These are phyloP conservation scores for Cordyceps pruinosa DNA, from an alignment of 2,329 filamentous ascomycete genomes.

Conservation along the genomic window DNA sequence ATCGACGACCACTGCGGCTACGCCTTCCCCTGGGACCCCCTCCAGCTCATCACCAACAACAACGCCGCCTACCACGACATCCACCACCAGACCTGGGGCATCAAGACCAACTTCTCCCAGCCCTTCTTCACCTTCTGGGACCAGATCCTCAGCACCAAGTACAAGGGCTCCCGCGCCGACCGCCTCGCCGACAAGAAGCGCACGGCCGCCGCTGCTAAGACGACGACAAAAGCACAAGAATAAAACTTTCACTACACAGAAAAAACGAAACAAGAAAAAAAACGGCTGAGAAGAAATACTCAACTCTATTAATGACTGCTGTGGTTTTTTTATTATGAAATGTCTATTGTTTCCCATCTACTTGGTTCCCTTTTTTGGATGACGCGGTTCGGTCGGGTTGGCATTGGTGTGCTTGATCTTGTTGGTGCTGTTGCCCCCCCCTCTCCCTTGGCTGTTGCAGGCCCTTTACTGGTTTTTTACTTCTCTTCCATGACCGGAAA, in stretches of 20 bases:
- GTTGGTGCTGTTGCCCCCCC: no score
- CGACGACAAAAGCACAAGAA: slow-evolving; percentile 11
- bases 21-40: slow-evolving; percentile 86
- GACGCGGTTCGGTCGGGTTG: slow-evolving; percentile 3
- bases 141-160: slow-evolving; percentile 70
- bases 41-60: slow-evolving; percentile 88
- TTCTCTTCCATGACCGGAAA: background rate
- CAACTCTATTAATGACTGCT: background rate
- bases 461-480: slow-evolving; percentile 13
- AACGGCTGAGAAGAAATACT: slow-evolving; percentile 9
- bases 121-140: slow-evolving; percentile 98
- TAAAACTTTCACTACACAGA: no score
- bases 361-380: slow-evolving; percentile 20
- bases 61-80: slow-evolving; percentile 97
- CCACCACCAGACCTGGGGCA: slow-evolving; percentile 97
- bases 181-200: slow-evolving; percentile 34
- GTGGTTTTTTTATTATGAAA: background rate
- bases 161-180: slow-evolving; percentile 55
- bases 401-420: slow-evolving; percentile 1
- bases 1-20: slow-evolving; percentile 98
- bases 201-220: slow-evolving; percentile 18
- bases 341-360: background rate
- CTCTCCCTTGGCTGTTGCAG: slow-evolving; percentile 16
- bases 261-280: background rate
- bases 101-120: slow-evolving; percentile 90